These are phyloP conservation scores for Tritrichomonas musculus DNA, from an alignment of 208 protist species.

Conservation along the genomic window DNA sequence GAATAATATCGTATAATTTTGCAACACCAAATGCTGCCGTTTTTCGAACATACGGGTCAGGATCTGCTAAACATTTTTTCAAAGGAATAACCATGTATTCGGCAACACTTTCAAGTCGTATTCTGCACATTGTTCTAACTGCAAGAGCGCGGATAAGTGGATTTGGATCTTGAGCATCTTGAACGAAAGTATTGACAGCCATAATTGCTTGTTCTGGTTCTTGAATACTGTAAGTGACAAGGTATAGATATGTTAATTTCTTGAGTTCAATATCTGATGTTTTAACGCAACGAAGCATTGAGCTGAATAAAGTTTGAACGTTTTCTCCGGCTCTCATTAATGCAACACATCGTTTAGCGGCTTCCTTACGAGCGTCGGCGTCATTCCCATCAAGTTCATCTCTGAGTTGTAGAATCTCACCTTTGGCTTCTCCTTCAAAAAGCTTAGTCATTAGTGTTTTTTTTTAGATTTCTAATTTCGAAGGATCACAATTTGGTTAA, in stretches of 20 bases:
- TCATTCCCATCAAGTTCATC: conserved; percentile 22
- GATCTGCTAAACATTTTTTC: not conserved
- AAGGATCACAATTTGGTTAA: too few species aligned
- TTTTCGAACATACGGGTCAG: conserved; percentile 70
- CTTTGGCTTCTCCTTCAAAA: conserved; percentile 23
- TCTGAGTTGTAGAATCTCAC: not conserved
- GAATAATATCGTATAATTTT: conserved; percentile 88
- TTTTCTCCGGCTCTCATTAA: conserved; percentile 14
- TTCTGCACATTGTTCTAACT: conserved; percentile 31
- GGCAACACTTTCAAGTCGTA: conserved; percentile 16
- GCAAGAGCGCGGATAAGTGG: not conserved
- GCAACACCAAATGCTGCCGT: conserved; percentile 87
- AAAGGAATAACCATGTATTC: conserved; percentile 27
- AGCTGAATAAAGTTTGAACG: conserved; percentile 26
- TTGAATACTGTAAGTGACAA: not conserved
- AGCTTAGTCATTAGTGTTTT: too few species aligned
- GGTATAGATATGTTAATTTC: conserved; percentile 22
- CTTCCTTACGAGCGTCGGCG: not conserved
- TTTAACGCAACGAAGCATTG: conserved; percentile 26
- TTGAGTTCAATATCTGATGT: conserved; percentile 6
- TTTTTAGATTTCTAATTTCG: too few species aligned
- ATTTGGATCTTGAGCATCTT: conserved; percentile 25
- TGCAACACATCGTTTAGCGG: not conserved
- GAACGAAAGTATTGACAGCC: conserved; percentile 32
- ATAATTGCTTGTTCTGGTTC: conserved; percentile 34